Evolutionary conservation across 176 grass and related monocot genomes (phyloP).

Genomic region (Cymbopogon citratus): DNA sequence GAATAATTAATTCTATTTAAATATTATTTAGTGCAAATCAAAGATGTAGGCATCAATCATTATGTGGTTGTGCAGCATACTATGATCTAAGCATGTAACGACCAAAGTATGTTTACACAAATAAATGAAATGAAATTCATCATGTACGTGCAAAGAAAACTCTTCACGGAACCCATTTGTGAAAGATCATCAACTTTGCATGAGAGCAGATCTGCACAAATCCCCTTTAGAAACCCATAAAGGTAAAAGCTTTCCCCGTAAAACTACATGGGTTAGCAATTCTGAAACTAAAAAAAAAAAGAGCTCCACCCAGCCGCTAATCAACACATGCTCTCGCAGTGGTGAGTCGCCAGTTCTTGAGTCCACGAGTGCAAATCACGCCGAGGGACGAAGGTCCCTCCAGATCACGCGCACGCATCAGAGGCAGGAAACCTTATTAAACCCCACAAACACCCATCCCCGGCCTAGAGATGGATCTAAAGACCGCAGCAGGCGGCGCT

Average conservation of each 20-base stretch:
- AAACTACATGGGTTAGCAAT: no score
- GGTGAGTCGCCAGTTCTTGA: background rate
- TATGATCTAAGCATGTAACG: background rate
- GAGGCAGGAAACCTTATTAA: background rate
- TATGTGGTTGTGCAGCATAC: background rate
- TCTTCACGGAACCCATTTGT: background rate
- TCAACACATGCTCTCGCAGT: background rate
- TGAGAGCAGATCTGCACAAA: slow-evolving; percentile 19
- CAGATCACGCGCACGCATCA: background rate
- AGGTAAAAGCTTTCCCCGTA: background rate
- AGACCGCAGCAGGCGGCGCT: background rate
- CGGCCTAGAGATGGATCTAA: no score
- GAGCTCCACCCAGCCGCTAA: background rate
- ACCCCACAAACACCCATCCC: no score
- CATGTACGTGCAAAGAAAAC: background rate
- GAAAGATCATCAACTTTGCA: background rate
- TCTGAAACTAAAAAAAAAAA: no score
- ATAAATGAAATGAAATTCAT: background rate
- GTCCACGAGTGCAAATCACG: background rate
- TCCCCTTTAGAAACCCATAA: background rate
- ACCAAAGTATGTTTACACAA: background rate
- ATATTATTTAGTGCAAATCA: background rate
- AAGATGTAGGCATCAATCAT: background rate
- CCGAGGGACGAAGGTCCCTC: background rate
- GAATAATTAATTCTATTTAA: background rate